These are phyloP conservation scores for Hypoxylon fuscum DNA, from an alignment of 495 filamentous ascomycete species.

Conservation along the genomic window DNA sequence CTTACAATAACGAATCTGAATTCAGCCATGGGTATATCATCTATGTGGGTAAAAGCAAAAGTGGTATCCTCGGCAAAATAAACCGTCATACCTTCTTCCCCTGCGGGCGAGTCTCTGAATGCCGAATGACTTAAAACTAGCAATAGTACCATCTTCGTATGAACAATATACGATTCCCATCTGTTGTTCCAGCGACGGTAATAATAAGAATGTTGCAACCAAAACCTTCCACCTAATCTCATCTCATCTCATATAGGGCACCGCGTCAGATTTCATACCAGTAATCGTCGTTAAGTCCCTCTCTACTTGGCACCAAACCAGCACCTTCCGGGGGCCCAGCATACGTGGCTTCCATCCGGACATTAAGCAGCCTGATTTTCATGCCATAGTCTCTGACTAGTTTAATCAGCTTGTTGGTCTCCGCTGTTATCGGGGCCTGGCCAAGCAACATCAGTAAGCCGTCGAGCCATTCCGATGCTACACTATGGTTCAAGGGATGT, in stretches of 20 bases:
- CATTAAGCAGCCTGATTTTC: constrained; percentile 92
- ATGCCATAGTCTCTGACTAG: constrained; percentile 89
- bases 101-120: constrained; percentile 24
- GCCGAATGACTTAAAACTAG: constrained; percentile 16
- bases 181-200: neutral
- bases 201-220: neutral
- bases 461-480: constrained; percentile 97
- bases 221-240: neutral
- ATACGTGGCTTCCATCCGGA: constrained; percentile 81
- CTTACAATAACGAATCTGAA: constrained; percentile 16
- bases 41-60: constrained; percentile 19
- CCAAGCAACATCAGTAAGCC: constrained; percentile 94
- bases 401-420: constrained; percentile 87
- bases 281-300: constrained; percentile 73
- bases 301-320: constrained; percentile 65
- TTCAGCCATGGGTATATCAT: constrained; percentile 37
- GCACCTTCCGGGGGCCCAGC: constrained; percentile 59
- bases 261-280: constrained; percentile 67
- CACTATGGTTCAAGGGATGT: constrained; percentile 79
- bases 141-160: constrained; percentile 12
- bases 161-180: constrained; percentile 6
- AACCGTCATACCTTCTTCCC: constrained; percentile 21
- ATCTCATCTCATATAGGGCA: neutral
- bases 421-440: constrained; percentile 95
- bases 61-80: constrained; percentile 34